Percentiles rank a stretch among this genome's conserved stretches.
phyloP scores from a whole-genome alignment of 2,329 filamentous ascomycete species.

The Stachybotrys elegans region DNA sequence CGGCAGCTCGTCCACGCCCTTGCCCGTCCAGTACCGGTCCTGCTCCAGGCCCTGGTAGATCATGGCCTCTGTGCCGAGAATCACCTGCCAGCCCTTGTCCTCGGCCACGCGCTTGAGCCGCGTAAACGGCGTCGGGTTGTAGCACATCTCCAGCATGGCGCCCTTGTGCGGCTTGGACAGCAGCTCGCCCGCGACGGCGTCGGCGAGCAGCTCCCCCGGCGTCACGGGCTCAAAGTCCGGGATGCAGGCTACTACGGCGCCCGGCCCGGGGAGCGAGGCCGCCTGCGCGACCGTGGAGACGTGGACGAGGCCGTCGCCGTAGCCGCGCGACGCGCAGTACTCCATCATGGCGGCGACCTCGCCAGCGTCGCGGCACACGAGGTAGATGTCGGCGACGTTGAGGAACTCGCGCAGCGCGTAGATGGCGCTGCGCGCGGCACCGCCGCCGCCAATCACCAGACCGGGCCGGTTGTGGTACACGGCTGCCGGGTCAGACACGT shows the following conservation, averaged over 20 bases:
- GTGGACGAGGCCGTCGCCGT: slow-evolving; percentile 55
- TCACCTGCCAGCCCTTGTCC: slow-evolving; percentile 63
- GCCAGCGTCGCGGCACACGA: slow-evolving; percentile 66
- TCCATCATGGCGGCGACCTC: slow-evolving; percentile 64
- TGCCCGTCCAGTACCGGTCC: slow-evolving; percentile 60
- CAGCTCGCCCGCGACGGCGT: slow-evolving; percentile 48
- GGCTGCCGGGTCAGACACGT: slow-evolving; percentile 37
- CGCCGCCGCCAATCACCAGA: slow-evolving; percentile 72
- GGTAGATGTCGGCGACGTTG: slow-evolving; percentile 63
- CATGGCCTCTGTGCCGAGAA: slow-evolving; percentile 70
- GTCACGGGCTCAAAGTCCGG: slow-evolving; percentile 70
- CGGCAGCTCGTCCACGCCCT: slow-evolving; percentile 51
- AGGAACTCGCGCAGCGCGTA: slow-evolving; percentile 71
- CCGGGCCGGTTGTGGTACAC: slow-evolving; percentile 57
- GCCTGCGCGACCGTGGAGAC: slow-evolving; percentile 60
- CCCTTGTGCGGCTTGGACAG: slow-evolving; percentile 51
- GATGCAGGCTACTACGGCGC: slow-evolving; percentile 67
- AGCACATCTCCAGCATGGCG: slow-evolving; percentile 77
- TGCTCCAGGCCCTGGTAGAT: slow-evolving; percentile 75
- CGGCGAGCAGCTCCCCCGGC: slow-evolving; percentile 54
- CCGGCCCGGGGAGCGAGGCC: slow-evolving; percentile 49
- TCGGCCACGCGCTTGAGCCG: slow-evolving; percentile 58
- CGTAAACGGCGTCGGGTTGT: slow-evolving; percentile 69
- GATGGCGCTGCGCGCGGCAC: slow-evolving; percentile 71
- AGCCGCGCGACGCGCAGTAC: slow-evolving; percentile 57